Evolutionary conservation across 1,284 basidiomycete species (phyloP).

Genomic region (Sporisorium graminicola): DNA sequence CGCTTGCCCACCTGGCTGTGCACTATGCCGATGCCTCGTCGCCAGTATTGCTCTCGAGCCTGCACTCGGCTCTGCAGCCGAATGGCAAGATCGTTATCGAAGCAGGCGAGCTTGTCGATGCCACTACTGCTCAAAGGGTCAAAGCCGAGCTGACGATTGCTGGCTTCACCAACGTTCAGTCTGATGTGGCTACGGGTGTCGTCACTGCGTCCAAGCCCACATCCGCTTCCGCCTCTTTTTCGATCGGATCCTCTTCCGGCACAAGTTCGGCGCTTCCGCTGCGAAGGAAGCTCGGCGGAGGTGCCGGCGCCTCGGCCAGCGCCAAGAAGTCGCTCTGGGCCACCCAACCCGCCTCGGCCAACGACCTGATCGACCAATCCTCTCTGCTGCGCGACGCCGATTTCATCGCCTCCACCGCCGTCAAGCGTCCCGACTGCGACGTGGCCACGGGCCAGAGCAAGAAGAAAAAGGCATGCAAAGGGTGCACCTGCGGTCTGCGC

Average conservation of each 20-base stretch:
- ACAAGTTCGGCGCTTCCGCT: constrained; percentile 50
- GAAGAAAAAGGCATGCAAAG: constrained; percentile 68
- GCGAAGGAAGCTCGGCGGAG: constrained; percentile 50
- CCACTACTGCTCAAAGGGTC: constrained; percentile 30
- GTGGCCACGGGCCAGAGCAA: constrained; percentile 54
- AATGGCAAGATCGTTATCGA: constrained; percentile 49
- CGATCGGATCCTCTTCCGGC: constrained; percentile 37
- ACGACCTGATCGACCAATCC: constrained; percentile 57
- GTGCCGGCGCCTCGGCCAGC: constrained; percentile 1
- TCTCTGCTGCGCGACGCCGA: constrained; percentile 59
- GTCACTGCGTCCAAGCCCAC: constrained; percentile 28
- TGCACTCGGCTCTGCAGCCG: constrained; percentile 46
- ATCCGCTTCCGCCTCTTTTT: constrained; percentile 21
- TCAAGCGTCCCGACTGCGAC: constrained; percentile 66
- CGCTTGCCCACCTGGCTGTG: constrained; percentile 50
- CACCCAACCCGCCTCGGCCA: constrained; percentile 51
- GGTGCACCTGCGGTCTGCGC: constrained; percentile 67
- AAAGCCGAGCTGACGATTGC: constrained; percentile 57
- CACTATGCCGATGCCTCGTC: constrained; percentile 50
- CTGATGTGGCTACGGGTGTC: constrained; percentile 17
- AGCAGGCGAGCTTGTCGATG: constrained; percentile 41
- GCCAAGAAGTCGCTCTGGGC: constrained; percentile 66
- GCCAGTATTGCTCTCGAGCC: constrained; percentile 44
- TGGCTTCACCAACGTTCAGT: constrained; percentile 51
- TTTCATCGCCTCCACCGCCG: constrained; percentile 49